Evolutionary conservation across 2,329 filamentous ascomycete genomes (phyloP).

Genomic region (Fusarium udum): DNA sequence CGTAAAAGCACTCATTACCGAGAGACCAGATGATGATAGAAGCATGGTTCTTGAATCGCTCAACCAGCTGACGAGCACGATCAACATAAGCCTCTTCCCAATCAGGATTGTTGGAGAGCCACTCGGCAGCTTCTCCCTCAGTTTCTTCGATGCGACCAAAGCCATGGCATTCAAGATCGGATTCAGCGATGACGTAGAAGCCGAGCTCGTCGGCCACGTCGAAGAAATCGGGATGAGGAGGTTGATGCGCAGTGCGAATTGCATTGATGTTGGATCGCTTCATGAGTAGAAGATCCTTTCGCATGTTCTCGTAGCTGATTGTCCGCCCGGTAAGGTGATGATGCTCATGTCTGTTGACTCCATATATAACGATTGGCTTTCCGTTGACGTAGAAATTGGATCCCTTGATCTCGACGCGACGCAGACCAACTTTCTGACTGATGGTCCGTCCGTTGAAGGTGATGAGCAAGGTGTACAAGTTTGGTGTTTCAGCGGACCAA

Average conservation of each 20-base stretch:
- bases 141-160: slow-evolving; percentile 46
- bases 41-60: slow-evolving; percentile 68
- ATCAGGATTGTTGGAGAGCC: slow-evolving; percentile 64
- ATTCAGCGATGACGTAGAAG: slow-evolving; percentile 70
- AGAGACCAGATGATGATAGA: slow-evolving; percentile 77
- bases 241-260: slow-evolving; percentile 73
- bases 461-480: slow-evolving; percentile 64
- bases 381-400: slow-evolving; percentile 73
- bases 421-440: slow-evolving; percentile 70
- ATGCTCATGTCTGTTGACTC: slow-evolving; percentile 77
- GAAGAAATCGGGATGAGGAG: slow-evolving; percentile 68
- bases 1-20: slow-evolving; percentile 78
- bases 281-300: slow-evolving; percentile 71
- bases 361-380: slow-evolving; percentile 69
- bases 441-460: slow-evolving; percentile 51
- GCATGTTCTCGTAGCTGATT: slow-evolving; percentile 69
- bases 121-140: slow-evolving; percentile 41
- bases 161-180: slow-evolving; percentile 64
- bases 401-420: slow-evolving; percentile 67
- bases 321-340: slow-evolving; percentile 70
- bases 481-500: slow-evolving; percentile 76
- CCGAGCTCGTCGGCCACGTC: slow-evolving; percentile 71
- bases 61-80: slow-evolving; percentile 70
- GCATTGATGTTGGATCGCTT: slow-evolving; percentile 76
- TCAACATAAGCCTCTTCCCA: slow-evolving; percentile 75